These are phyloP conservation scores for Chytridium lagenaria DNA, from an alignment of 371 early-diverging fungal species.

Conservation along the genomic window DNA sequence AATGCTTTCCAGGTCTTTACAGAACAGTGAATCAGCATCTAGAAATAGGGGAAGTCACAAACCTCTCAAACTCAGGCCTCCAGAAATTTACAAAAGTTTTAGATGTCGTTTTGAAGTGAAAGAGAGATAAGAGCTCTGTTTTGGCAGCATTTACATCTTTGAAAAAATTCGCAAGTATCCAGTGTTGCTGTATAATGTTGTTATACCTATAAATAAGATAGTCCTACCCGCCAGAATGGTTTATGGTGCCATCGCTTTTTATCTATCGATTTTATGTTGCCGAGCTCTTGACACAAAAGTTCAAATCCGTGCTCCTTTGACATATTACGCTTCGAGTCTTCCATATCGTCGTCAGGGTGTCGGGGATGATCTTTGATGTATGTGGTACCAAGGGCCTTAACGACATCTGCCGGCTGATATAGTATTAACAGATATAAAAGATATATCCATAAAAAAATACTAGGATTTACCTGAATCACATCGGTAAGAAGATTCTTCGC, in stretches of 20 bases:
- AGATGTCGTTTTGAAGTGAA: constrained; percentile 59
- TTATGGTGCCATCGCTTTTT: constrained; percentile 73
- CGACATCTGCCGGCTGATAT: background rate
- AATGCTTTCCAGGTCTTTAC: constrained; percentile 71
- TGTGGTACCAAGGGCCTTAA: background rate
- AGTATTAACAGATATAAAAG: too few relatives aligned
- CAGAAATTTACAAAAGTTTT: constrained; percentile 68
- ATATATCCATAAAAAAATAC: background rate
- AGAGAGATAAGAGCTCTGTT: constrained; percentile 59
- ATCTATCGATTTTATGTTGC: constrained; percentile 58
- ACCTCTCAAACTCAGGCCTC: constrained; percentile 77
- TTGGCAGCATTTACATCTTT: constrained; percentile 66
- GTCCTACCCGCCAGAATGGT: constrained; percentile 65
- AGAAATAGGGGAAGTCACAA: background rate
- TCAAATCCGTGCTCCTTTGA: constrained; percentile 16
- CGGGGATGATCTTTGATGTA: background rate
- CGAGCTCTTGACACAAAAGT: constrained; percentile 46
- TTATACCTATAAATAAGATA: background rate
- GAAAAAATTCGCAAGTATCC: constrained; percentile 65
- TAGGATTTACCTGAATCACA: constrained; percentile 51
- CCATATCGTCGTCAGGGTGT: too few relatives aligned
- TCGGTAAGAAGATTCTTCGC: constrained; percentile 58
- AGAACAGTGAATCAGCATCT: too few relatives aligned
- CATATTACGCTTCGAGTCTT: background rate
- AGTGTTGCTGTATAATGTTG: constrained; percentile 58